Evolutionary conservation across 2,329 filamentous ascomycete genomes (phyloP), one percentile per base, ranked within the genome.

Genomic region (Aschersonia sp.): DNA sequence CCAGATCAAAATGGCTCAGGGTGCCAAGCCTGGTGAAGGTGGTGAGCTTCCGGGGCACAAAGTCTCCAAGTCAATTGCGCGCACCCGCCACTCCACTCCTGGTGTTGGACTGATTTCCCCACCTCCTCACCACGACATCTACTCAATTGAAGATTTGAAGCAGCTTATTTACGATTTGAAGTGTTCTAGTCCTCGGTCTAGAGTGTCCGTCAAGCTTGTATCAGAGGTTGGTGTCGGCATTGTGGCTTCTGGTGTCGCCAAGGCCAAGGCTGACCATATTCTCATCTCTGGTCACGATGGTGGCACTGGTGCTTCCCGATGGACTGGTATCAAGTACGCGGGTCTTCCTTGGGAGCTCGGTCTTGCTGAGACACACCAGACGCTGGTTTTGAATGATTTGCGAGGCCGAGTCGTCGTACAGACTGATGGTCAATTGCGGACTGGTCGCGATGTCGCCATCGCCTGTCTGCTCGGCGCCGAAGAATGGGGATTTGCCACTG

Each of bases 1-100:
- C 43, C 90, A 97, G 66, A 97, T 97, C 70, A 97, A 97, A 78
- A 97, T 97, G 90, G 90, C 90, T 8, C 90, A 97, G 69, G 90
- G 90, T 63, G 90, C 90, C 52, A 97, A 97, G 77, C 90, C 90
- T 48, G 90, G 90, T 67, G 90, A 97, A 67, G 90, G 90, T 72
- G 90, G 90, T 76, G 90, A 97, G 67, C 79, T 97, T 60, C 90
- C 90, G 45, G 90, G 90, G 41, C 88, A 95, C 74, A 97, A 97
- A 71, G 90, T 97, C 31, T 92, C 89, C 51, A 86, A 86, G 60
- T 86, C 87, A 6, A 97, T 97, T 65, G 90, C 87, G 49, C 84
- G 87, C 58, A 97, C 90, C 49, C 84, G 90, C 64, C 89, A 95
- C 72, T 97, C 90, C 8, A 97, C 90, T 5, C 88, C 90, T 54